Conservation (phyloP, 768 basidiomycete species). For the Ephemerocybe angulata region DNA sequence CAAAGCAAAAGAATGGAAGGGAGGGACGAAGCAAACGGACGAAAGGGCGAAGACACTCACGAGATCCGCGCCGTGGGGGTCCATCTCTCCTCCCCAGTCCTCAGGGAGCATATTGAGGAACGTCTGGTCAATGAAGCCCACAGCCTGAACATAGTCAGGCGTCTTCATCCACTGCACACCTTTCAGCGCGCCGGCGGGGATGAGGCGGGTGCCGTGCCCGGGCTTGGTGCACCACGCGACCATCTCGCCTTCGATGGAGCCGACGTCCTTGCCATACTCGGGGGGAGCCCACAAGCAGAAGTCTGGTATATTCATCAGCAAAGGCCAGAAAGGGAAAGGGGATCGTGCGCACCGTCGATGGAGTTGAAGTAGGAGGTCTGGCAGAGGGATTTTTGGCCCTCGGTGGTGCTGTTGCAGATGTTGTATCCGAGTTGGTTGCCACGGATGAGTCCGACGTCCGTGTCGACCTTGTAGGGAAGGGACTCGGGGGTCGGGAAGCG, state of each 20-base stretch:
- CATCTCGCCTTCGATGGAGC: conserved; percentile 62
- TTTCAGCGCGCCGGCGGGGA: conserved; percentile 59
- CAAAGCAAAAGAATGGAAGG: too few relatives aligned
- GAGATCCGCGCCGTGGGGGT: conserved; percentile 65
- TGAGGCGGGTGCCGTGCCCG: conserved; percentile 67
- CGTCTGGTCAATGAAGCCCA: conserved; percentile 63
- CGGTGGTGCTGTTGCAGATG: conserved; percentile 61
- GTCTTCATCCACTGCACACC: conserved; percentile 66
- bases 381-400: conserved; percentile 52
- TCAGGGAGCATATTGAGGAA: conserved; percentile 44
- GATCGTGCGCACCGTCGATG: conserved; percentile 33
- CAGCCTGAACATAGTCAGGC: conserved; percentile 55
- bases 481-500: too few relatives aligned
- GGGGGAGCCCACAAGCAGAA: conserved; percentile 67
- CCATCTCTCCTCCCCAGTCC: conserved; percentile 76
- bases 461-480: conserved; percentile 30
- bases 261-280: conserved; percentile 50
- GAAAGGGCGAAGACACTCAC: conserved; percentile 14
- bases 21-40: neutral
- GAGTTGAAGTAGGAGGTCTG: conserved; percentile 59
- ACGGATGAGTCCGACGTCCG: conserved; percentile 28
- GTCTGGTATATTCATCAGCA: conserved; percentile 34
- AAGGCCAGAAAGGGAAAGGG: neutral
- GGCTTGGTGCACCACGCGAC: conserved; percentile 76
- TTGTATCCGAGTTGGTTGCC: conserved; percentile 61